These are phyloP conservation scores for Rhizodiscina lignyota DNA, from an alignment of 495 filamentous ascomycete species.

Conservation along the genomic window DNA sequence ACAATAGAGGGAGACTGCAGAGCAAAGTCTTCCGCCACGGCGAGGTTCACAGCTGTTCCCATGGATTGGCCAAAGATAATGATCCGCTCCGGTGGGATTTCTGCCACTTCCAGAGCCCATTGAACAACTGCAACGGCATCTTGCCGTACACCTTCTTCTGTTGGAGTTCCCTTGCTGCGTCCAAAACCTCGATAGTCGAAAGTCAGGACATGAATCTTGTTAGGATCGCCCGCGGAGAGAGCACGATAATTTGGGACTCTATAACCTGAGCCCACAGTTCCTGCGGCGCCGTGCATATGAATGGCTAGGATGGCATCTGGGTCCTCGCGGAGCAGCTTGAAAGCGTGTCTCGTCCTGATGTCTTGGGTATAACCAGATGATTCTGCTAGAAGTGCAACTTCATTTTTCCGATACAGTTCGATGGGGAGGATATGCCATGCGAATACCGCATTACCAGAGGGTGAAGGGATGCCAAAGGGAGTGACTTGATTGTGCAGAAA, in stretches of 20 bases:
- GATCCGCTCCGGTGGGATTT: constrained; percentile 53
- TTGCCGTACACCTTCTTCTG: constrained; percentile 63
- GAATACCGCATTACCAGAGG: constrained; percentile 20
- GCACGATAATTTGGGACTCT: constrained; percentile 33
- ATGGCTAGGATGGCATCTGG: constrained; percentile 18
- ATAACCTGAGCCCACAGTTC: constrained; percentile 32
- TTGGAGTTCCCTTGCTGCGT: constrained; percentile 58
- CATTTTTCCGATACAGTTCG: constrained; percentile 20
- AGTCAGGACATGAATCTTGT: constrained; percentile 46
- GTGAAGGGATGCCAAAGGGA: constrained; percentile 19
- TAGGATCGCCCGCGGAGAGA: constrained; percentile 27
- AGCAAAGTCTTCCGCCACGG: constrained; percentile 50
- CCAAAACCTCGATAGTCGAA: constrained; percentile 90
- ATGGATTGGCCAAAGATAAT: constrained; percentile 74
- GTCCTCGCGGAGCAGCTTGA: constrained; percentile 17
- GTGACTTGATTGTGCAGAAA: constrained; percentile 34
- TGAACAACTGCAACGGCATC: constrained; percentile 58
- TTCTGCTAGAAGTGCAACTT: constrained; percentile 13
- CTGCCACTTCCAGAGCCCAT: constrained; percentile 48
- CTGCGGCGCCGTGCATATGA: constrained; percentile 34
- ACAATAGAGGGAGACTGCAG: no score
- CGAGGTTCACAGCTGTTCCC: constrained; percentile 68
- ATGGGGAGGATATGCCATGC: constrained; percentile 24
- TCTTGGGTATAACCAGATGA: no score
- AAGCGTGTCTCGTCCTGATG: no score